These are phyloP conservation scores for Sanghuangporus sanghuang DNA, from an alignment of 1,284 basidiomycete species.

Conservation along the genomic window DNA sequence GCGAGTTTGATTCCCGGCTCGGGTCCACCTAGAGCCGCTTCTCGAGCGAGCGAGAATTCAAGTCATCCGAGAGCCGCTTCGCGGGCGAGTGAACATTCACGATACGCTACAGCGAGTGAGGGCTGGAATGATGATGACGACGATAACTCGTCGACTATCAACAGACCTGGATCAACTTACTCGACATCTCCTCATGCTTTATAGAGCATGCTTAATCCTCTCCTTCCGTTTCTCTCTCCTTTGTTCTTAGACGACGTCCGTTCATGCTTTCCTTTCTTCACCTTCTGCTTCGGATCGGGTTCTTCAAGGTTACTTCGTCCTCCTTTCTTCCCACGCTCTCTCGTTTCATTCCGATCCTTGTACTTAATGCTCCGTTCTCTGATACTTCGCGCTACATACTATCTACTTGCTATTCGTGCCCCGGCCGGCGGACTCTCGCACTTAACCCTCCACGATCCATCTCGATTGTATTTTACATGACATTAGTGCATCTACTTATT, in stretches of 20 bases:
- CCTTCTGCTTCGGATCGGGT: background rate
- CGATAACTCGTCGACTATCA: slow-evolving; percentile 3
- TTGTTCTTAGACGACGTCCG: background rate
- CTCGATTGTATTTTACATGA: slow-evolving; percentile 3
- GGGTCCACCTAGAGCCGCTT: background rate
- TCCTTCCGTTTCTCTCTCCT: background rate
- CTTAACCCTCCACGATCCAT: background rate
- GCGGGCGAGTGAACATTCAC: slow-evolving; percentile 33
- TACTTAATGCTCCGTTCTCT: background rate
- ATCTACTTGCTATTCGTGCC: background rate
- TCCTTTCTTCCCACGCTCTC: background rate
- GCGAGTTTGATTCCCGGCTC: slow-evolving; percentile 9
- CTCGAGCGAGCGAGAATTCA: slow-evolving; percentile 1
- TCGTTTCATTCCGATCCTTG: background rate
- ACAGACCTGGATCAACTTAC: slow-evolving; percentile 14
- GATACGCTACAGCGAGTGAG: slow-evolving; percentile 35
- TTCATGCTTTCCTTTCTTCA: background rate
- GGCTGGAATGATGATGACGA: slow-evolving; percentile 21
- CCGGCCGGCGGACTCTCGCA: background rate
- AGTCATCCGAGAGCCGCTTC: slow-evolving; percentile 16
- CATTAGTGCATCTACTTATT: slow-evolving; percentile 7
- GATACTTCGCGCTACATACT: background rate
- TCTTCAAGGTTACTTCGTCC: background rate
- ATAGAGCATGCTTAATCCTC: slow-evolving; percentile 1
- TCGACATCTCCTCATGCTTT: slow-evolving; percentile 13